Conservation (phyloP, 2,329 filamentous ascomycete species). For the Ceratocystis lukuohia region DNA sequence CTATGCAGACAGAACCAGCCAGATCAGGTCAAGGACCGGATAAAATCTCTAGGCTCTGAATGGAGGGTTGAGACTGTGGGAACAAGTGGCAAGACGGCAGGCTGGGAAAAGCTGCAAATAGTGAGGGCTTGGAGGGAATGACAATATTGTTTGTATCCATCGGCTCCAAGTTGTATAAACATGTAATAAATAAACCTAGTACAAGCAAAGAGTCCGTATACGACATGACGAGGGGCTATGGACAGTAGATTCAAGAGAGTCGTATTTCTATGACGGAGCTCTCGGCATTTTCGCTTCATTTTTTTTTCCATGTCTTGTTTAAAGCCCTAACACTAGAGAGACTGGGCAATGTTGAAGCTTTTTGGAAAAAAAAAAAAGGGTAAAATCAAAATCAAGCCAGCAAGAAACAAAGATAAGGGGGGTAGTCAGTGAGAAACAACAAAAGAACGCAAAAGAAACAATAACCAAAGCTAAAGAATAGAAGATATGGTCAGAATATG, state of each 20-base stretch:
- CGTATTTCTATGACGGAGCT: conserved; percentile 16
- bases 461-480: not conserved
- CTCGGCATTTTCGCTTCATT: conserved; percentile 25
- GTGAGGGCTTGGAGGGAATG: conserved; percentile 63
- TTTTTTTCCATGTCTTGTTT: conserved; percentile 25
- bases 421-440: not conserved
- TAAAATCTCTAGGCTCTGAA: conserved; percentile 37
- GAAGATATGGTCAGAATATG: conserved; percentile 6
- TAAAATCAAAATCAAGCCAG: not conserved
- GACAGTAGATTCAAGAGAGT: not conserved
- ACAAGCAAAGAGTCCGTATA: not conserved
- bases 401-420: conserved; percentile 4
- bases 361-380: not conserved
- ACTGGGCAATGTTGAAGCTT: conserved; percentile 7
- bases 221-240: not conserved
- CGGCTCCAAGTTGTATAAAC: not conserved
- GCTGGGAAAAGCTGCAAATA: conserved; percentile 89
- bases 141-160: not conserved
- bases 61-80: conserved; percentile 73
- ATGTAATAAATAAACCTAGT: not conserved
- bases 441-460: conserved; percentile 9
- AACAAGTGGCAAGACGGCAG: conserved; percentile 71
- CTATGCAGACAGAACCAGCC: conserved; percentile 87
- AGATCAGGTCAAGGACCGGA: conserved; percentile 51
- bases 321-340: conserved; percentile 20